A percentile compares a stretch with the other conserved stretches of the same genome.
Conservation (phyloP, 441 rosid species). For the Euphorbia schlechtendalii region DNA sequence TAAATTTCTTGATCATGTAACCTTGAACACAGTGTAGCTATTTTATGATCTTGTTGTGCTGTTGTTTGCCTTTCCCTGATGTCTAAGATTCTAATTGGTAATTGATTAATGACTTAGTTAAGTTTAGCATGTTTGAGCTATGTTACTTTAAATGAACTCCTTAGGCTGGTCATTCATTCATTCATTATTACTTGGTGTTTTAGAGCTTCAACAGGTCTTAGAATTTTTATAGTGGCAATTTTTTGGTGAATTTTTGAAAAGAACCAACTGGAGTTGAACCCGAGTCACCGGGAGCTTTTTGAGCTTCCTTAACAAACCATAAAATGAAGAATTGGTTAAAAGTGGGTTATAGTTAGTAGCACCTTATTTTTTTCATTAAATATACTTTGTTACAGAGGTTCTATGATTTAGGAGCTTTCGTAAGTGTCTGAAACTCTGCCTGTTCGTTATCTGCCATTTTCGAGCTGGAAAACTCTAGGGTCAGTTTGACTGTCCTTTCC, state of each 20-base stretch:
- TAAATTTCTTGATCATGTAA: not conserved
- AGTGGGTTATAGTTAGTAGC: not conserved
- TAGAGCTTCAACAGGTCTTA: not conserved
- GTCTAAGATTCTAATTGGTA: not conserved
- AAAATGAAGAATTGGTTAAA: too few relatives aligned
- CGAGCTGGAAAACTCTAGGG: not conserved
- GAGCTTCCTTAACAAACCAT: too few relatives aligned
- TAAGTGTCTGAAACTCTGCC: not conserved
- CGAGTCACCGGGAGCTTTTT: too few relatives aligned
- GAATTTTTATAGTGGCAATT: not conserved
- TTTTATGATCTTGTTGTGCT: not conserved
- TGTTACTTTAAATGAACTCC: not conserved
- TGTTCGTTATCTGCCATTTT: not conserved
- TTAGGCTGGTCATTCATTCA: not conserved
- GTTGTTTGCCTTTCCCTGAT: not conserved
- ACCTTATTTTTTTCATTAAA: not conserved
- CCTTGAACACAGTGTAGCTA: not conserved
- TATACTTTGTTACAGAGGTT: not conserved
- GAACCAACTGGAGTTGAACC: too few relatives aligned
- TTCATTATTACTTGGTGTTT: not conserved
- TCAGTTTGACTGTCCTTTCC: too few relatives aligned
- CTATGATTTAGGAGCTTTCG: not conserved
- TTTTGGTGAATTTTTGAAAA: not conserved
- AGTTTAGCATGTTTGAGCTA: not conserved
- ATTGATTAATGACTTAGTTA: not conserved